Base-by-base conservation (phyloP, 140 eudicot genomes). In the Oenanthe javanica region DNA sequence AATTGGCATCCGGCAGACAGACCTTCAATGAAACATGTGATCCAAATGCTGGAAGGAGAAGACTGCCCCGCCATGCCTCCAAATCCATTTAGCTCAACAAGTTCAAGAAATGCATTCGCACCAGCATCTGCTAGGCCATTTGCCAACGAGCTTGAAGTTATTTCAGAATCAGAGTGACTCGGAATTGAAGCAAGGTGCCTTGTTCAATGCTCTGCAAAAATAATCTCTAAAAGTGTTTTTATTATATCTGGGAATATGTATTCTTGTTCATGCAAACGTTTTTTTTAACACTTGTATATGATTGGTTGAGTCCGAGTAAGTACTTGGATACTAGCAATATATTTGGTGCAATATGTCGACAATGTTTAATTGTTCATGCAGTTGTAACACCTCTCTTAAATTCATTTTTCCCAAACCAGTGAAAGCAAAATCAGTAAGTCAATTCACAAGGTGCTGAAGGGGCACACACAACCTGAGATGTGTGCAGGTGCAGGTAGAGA, bases 21-120 rank as follows among this genome's bases (percentile, higher is more conserved):
- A 72, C 77, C 77, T 72, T 72, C 77, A 15, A 72, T 72, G 77
- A 72, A 72, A 45, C 54, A 72, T 72, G 77, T 72, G 54, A 72
- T 72, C 49, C 77, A 72, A 72, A 72, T 72, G 77, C 38, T 72
- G 6, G 77, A 72, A 72, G 77, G 31, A 18, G 77, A 72, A 72
- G 77, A 72, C 16, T 72, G 77, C 51, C 77, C 77, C 0, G 19
- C 77, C 18, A 74, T 47, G 1, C 77, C 77, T 42, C 77, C 59
- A 4, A 74, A 74, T 46, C 77, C 77, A 42, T 74, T n/a, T 46
- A 74, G 59, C 57, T 74, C 77, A 47, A 74, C 77, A 9, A 74
- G 77, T 46, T 74, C 77, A 47, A 46, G 55, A 21, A 74, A 74
- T 46, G 77, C 57, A n/a, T 42, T 50, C 3, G 13, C 52, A 21